Evolutionary conservation across 2,329 filamentous ascomycete species (phyloP), one percentile per base, ranked within the genome.

Genomic region (Talaromyces amestolkiae): DNA sequence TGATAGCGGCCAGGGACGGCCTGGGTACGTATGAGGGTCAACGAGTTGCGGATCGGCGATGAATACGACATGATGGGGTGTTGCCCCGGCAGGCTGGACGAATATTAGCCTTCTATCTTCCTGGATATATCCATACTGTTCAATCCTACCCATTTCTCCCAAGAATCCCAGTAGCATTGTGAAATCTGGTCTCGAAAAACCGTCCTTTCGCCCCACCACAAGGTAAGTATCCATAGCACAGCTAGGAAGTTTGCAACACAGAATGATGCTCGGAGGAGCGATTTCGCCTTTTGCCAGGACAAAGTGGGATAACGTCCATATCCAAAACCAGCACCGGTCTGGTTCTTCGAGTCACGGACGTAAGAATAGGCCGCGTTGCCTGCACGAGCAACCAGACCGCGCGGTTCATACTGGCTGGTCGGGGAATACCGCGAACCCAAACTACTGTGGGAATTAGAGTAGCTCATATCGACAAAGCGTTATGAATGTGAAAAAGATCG

Each of bases 21-120:
- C 92, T 2, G 93, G 92, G 73, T 97, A 97, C n/a, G 93, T 96
- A 77, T 97, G 92, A 63, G 93, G 91, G 77, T 97, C 93, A 73
- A 95, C 92, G 66, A 97, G 85, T 76, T 97, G 93, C 51, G 93
- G 93, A 74, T 97, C 93, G 67, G 93, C 92, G 70, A 97, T 84
- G 75, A 97, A 89, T 71, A 92, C 84, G 70, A 96, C 84, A 74
- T 89, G 91, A 76, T 98, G 93, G 33, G 95, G 95, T 39, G 85
- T 87, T 60, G 93, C 90, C 70, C 85, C 87, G 72, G 85, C 79
- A 62, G 93, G 92, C 95, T 41, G 4, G 73, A 43, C 64, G 41
- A 43, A 65, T 37, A 47, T 59, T 47, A 67, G 56, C 9, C 58
- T 43, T 63, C 35, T 9, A 9, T 27, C 37, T 70, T 31, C 65